Evolutionary conservation across 2,329 filamentous ascomycete species (phyloP), one percentile per base, ranked within the genome.

Genomic region (Fonsecaea pugnacius): DNA sequence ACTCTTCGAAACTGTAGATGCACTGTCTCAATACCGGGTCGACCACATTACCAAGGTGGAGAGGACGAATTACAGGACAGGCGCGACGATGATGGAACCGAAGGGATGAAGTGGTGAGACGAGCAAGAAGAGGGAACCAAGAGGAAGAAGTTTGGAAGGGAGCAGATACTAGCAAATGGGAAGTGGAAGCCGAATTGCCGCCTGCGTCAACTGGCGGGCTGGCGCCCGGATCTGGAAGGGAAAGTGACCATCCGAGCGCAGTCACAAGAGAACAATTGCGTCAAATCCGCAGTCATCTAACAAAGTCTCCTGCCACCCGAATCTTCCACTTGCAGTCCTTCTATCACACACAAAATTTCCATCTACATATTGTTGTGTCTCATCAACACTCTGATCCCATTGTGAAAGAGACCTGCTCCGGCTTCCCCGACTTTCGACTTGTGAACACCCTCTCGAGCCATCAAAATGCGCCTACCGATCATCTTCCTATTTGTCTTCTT

Each of bases 391-490:
- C 27, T 36, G n/a, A 36, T 53, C 9, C 27, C 12, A 18, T n/a
- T 35, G 12, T 32, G 7, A 14, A 27, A 53, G 27, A 53, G 16
- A 32, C 27, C 27, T n/a, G 27, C 51, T 35, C 32, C 51, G n/a
- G 51, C 51, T 35, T n/a, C 12, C 27, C 8, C n/a, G n/a, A 33
- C 27, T 53, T 18, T 18, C n/a, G n/a, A 33, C 27, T 35, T 6
- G 4, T 14, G n/a, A 9, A 16, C n/a, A 36, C 16, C 8, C 32
- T 56, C 27, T 30, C 16, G 27, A 43, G 7, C 14, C 24, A 5
- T 24, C 36, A 83, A 66, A 62, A 95, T 94, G 91, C 91, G 85
- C 79, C 78, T 88, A 71, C 75, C 84, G 65, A 72, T 89, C 70
- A 74, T 86, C 67, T 75, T 87, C 63, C 79, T 89, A 58, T 81